Conservation (phyloP, 2,329 filamentous ascomycete genomes). For the Alternaria burnsii region DNA sequence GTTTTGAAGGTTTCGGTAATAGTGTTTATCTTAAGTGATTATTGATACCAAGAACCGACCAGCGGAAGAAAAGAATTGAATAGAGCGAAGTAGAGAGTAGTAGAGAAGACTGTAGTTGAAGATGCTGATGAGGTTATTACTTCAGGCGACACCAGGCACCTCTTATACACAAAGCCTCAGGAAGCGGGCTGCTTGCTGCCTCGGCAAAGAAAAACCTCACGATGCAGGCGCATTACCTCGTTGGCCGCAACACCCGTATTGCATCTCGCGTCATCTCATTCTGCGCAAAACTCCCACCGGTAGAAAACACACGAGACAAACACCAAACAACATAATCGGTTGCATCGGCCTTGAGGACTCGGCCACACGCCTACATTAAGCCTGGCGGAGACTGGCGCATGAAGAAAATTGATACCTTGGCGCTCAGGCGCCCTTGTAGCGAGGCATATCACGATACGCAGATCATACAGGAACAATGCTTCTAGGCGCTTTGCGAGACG, state of each 20-base stretch:
- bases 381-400: slow-evolving; percentile 12
- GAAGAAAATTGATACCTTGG: slow-evolving; percentile 5
- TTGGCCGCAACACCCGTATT: slow-evolving; percentile 6
- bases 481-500: slow-evolving; percentile 4
- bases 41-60: slow-evolving; percentile 19
- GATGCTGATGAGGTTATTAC: slow-evolving; percentile 13
- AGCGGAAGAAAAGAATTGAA: slow-evolving; percentile 14
- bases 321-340: slow-evolving; percentile 13
- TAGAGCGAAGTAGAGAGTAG: background rate
- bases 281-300: slow-evolving; percentile 5
- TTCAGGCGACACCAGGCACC: slow-evolving; percentile 1
- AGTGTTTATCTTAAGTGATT: slow-evolving; percentile 5
- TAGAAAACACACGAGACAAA: slow-evolving; percentile 15
- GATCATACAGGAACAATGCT: slow-evolving; percentile 21
- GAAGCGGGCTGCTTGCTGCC: background rate
- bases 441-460: slow-evolving; percentile 21
- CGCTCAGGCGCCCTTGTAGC: slow-evolving; percentile 3
- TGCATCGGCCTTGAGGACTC: background rate
- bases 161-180: slow-evolving; percentile 11
- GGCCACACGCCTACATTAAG: slow-evolving; percentile 1
- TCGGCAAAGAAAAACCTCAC: slow-evolving; percentile 1
- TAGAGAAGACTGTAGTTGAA: slow-evolving; percentile 9
- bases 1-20: background rate
- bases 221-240: slow-evolving; percentile 8
- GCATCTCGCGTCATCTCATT: background rate